phyloP scores from a whole-genome alignment of 176 grass and related monocot species.

The Metroxylon sagu region DNA sequence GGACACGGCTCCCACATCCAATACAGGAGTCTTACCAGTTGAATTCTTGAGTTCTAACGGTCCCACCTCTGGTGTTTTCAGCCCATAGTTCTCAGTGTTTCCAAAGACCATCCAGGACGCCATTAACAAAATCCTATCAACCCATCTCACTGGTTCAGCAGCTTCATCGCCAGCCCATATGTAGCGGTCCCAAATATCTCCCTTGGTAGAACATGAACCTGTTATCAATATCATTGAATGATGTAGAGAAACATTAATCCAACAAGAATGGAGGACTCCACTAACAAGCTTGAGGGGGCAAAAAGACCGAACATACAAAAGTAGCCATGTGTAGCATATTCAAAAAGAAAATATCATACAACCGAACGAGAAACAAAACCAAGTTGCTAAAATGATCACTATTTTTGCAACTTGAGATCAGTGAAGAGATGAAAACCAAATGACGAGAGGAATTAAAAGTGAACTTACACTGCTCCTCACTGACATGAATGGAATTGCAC shows the following conservation, averaged over 20 bases:
- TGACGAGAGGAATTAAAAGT: not conserved
- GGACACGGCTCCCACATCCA: slow-evolving; percentile 77
- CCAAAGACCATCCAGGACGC: slow-evolving; percentile 50
- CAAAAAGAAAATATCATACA: too few relatives aligned
- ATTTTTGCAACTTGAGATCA: too few relatives aligned
- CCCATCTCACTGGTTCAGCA: slow-evolving; percentile 59
- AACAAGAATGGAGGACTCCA: too few relatives aligned
- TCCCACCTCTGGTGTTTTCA: slow-evolving; percentile 69
- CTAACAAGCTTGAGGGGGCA: too few relatives aligned
- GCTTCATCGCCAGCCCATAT: slow-evolving; percentile 59
- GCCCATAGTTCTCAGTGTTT: slow-evolving; percentile 62
- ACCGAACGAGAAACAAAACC: too few relatives aligned
- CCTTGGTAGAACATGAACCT: slow-evolving; percentile 93
- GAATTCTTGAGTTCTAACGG: slow-evolving; percentile 71
- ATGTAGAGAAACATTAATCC: too few relatives aligned
- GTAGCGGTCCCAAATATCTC: slow-evolving; percentile 72
- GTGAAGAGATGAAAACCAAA: too few relatives aligned
- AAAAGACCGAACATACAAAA: too few relatives aligned
- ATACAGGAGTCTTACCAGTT: slow-evolving; percentile 85
- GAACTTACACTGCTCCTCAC: slow-evolving; percentile 70
- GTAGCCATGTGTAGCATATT: too few relatives aligned
- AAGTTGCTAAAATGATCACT: too few relatives aligned
- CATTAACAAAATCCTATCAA: slow-evolving; percentile 53
- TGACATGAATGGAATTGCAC: slow-evolving; percentile 81
- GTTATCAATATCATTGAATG: not conserved